Conservation (phyloP, 176 grass and related monocot species). For the maize (Zea mays) region Zm-B73-REFERENCE-NAM-5.0 NC_050103.1:142566501-142567000, state of each 20-base stretch:
- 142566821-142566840: constrained; percentile 59
- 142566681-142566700: too few relatives aligned
- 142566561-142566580: constrained; percentile 53
- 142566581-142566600: constrained; percentile 79
- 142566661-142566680: neutral
- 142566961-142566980: constrained; percentile 95
- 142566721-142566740: too few relatives aligned
- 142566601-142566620: constrained; percentile 54
- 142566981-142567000: constrained; percentile 88
- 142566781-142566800: constrained; percentile 54
- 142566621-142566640: constrained; percentile 46
- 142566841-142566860: constrained; percentile 68
- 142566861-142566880: constrained; percentile 27
- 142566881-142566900: constrained; percentile 76
- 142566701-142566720: too few relatives aligned
- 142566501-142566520: constrained; percentile 59
- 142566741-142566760: too few relatives aligned
- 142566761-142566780: constrained; percentile 34
- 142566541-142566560: neutral
- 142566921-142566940: constrained; percentile 66
- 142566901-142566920: constrained; percentile 93
- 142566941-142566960: constrained; percentile 63
- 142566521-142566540: constrained; percentile 24
- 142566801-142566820: constrained; percentile 54
- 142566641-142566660: constrained; percentile 36